Base-by-base conservation (phyloP, 1,284 basidiomycete species). In the Heterobasidion occidentale region DNA sequence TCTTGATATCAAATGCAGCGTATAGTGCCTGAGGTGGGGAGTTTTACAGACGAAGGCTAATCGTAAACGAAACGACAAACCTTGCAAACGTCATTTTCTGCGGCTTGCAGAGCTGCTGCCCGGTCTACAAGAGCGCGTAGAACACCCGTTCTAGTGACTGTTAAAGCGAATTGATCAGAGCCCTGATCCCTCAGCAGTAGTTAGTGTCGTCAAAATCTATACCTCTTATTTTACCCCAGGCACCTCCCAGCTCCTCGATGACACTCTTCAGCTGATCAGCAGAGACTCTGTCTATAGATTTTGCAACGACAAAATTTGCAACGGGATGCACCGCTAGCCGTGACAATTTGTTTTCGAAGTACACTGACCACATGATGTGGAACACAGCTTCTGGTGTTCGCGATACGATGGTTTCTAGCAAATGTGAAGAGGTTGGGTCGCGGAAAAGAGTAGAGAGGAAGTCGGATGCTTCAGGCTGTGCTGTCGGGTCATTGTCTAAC, bases 231-330 rank as follows among this genome's bases (percentile, higher is more conserved):
- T 77, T 79, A 52, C 65, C 72, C 78, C 75, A 69, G 66, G 81
- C 71, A 42, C 77, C 77, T 27, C 71, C 71, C 66, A 92, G 78
- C 58, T 86, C 82, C 52, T 72, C 71, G 46, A 86, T 71, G 1
- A 86, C 75, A n/a, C 76, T 76, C 4, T 69, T 65, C n/a, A 96
- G 67, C 59, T 87, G 80, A 6, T 73, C 70, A 7, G 68, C 70
- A 35, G 78, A 75, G 17, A 86, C 68, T 45, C 90, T 76, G 52
- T 81, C 79, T 14, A 95, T 61, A 0, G 86, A 89, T 65, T 84
- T 88, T 0, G 92, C 88, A 7, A 94, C 77, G 15, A 96, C 92
- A 64, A 93, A 98, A 67, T 97, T 97, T 20, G 90, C 92, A 3
- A 94, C 90, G 1, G 94, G 92, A 70, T 98, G 94, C 11, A 78